Evolutionary conservation across 2,329 filamentous ascomycete species (phyloP), one percentile per base, ranked within the genome.

Genomic region (Talaromyces sp.): DNA sequence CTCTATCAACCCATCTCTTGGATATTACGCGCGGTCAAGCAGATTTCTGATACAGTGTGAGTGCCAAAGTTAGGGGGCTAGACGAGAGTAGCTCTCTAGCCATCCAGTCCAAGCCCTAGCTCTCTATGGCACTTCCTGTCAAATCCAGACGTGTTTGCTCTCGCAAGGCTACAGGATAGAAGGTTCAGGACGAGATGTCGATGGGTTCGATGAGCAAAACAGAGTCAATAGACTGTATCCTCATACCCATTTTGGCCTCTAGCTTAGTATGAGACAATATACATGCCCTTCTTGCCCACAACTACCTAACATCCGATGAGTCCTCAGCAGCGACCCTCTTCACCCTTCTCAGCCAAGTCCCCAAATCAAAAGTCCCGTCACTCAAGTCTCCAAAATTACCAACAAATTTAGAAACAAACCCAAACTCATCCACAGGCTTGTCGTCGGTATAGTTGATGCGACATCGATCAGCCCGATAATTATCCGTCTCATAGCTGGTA

Each of bases 381-480:
- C 38, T n/a, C 38, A n/a, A n/a, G 17, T 62, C 45, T 6, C 29
- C 38, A n/a, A 54, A 1, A 34, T 53, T n/a, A 1, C 29, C 45
- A 19, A 62, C 29, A n/a, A 62, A 54, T 19, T 53, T 54, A 27
- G 54, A 62, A 6, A 19, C 49, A 38, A 29, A 54, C 13, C 34
- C 59, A 31, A 27, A 51, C 4, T 27, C 51, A 47, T 51, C 43
- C 8, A 10, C 45, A 13, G 3, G 19, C 45, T 38, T n/a, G 1
- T 10, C 34, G 6, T 62, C 60, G 11, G 34, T 36, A 43, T 54
- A 40, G 2, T 38, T 25, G 22, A 62, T 54, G 5, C 25, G n/a
- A 51, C 60, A 62, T 11, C 10, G 27, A 25, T 54, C 19, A 38
- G 40, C 45, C 19, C 47, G n/a, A 31, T 62, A 62, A 40, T 43